Evolutionary conservation across 306 rosid genomes (phyloP).

Genomic region (Trifolium dubium): DNA sequence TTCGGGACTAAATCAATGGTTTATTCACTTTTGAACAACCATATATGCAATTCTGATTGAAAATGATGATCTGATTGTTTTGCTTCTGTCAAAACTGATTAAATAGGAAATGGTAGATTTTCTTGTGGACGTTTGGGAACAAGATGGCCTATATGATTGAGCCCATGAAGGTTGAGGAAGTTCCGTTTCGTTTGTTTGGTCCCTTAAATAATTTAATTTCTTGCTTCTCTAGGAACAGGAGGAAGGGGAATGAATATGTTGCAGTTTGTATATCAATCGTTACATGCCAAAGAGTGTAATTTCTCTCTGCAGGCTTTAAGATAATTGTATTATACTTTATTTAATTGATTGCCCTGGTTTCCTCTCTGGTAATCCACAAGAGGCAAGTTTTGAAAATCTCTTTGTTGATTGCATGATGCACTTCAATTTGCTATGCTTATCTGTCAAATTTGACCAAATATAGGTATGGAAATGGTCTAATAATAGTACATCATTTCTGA

Average conservation of each 20-base stretch:
- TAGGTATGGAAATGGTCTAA: conserved; percentile 2
- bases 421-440: conserved; percentile 9
- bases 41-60: neutral
- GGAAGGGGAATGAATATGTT: conserved; percentile 36
- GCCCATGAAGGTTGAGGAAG: conserved; percentile 39
- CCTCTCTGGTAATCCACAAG: conserved; percentile 28
- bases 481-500: neutral
- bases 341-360: conserved; percentile 42
- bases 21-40: neutral
- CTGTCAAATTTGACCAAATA: neutral
- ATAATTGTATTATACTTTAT: conserved; percentile 39
- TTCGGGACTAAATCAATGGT: neutral
- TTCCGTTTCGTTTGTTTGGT: conserved; percentile 44
- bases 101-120: conserved; percentile 97
- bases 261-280: conserved; percentile 49
- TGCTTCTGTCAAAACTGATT: conserved; percentile 28
- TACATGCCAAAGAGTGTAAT: conserved; percentile 42
- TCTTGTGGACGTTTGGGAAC: conserved; percentile 94
- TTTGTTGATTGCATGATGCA: conserved; percentile 22
- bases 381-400: conserved; percentile 41
- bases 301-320: conserved; percentile 32
- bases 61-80: conserved; percentile 26
- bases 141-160: conserved; percentile 90
- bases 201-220: conserved; percentile 45
- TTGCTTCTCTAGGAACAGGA: conserved; percentile 51